A percentile compares a stretch with the other conserved stretches of the same genome.
phyloP scores from a whole-genome alignment of 768 basidiomycete species.

The Xerocomellus amylosporus region DNA sequence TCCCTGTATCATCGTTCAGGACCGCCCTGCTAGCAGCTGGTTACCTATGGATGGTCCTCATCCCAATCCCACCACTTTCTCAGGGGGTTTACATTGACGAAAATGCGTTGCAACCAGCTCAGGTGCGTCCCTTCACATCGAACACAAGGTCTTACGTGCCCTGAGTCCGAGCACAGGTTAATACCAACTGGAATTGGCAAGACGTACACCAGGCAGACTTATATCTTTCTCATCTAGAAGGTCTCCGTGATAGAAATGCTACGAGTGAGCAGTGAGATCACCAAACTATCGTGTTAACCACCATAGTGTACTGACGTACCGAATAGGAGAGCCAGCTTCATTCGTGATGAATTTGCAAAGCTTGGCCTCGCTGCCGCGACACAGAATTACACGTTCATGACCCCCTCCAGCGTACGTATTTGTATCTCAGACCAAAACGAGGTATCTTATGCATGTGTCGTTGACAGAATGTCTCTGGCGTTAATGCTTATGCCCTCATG shows the following conservation, averaged over 20 bases:
- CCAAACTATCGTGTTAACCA: neutral
- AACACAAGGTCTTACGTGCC: neutral
- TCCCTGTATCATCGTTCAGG: constrained; percentile 36
- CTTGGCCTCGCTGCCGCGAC: constrained; percentile 69
- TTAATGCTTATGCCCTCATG: constrained; percentile 80
- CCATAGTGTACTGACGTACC: neutral
- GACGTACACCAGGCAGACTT: constrained; percentile 84
- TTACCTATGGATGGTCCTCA: constrained; percentile 77
- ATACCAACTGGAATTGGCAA: constrained; percentile 87
- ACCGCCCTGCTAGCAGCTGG: constrained; percentile 58
- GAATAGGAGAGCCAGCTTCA: constrained; percentile 60
- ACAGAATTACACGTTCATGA: constrained; percentile 62
- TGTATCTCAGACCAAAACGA: neutral
- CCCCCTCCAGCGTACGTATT: constrained; percentile 46
- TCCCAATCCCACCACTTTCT: constrained; percentile 67
- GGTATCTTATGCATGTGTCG: constrained; percentile 3
- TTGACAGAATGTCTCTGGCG: constrained; percentile 54
- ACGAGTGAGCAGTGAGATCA: constrained; percentile 67
- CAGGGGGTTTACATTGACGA: constrained; percentile 85
- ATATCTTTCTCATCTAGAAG: constrained; percentile 72
- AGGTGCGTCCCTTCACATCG: constrained; percentile 46
- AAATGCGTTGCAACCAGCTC: constrained; percentile 91
- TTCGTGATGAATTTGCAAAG: constrained; percentile 65
- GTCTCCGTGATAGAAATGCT: constrained; percentile 57
- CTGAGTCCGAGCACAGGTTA: constrained; percentile 57